Conservation (phyloP, 2,329 filamentous ascomycete genomes). For the Colletotrichum sp. region DNA sequence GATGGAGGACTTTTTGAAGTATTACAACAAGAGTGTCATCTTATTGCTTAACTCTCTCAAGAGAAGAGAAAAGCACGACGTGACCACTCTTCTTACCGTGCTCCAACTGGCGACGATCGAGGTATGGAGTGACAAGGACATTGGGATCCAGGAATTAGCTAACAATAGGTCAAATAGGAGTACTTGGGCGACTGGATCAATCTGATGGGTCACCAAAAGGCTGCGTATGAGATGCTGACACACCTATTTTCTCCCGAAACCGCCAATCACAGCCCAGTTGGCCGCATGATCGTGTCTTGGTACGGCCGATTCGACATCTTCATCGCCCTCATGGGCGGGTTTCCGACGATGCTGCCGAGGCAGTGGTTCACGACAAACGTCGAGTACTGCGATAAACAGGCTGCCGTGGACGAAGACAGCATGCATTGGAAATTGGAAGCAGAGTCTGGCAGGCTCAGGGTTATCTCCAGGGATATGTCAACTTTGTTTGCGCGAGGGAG, state of each 20-base stretch:
- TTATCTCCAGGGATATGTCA: slow-evolving; percentile 82
- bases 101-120: slow-evolving; percentile 93
- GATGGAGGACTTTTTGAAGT: slow-evolving; percentile 82
- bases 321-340: slow-evolving; percentile 81
- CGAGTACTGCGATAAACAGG: slow-evolving; percentile 66
- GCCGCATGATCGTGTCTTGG: slow-evolving; percentile 82
- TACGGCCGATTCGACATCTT: slow-evolving; percentile 89
- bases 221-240: slow-evolving; percentile 81
- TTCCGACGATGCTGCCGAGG: slow-evolving; percentile 73
- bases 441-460: slow-evolving; percentile 68
- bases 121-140: slow-evolving; percentile 54
- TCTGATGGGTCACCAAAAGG: slow-evolving; percentile 89
- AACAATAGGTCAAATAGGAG: slow-evolving; percentile 62
- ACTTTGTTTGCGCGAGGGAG: slow-evolving; percentile 74
- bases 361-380: slow-evolving; percentile 78
- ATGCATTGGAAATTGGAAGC: slow-evolving; percentile 71
- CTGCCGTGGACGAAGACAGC: slow-evolving; percentile 57
- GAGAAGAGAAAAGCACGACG: slow-evolving; percentile 71
- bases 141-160: slow-evolving; percentile 12
- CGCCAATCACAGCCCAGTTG: slow-evolving; percentile 72
- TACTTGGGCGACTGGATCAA: slow-evolving; percentile 96
- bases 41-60: slow-evolving; percentile 75
- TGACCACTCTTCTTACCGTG: slow-evolving; percentile 83
- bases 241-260: slow-evolving; percentile 80
- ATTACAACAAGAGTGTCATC: slow-evolving; percentile 88